Evolutionary conservation across 441 rosid species (phyloP).

Genomic region (Pelargonium fulgidum): DNA sequence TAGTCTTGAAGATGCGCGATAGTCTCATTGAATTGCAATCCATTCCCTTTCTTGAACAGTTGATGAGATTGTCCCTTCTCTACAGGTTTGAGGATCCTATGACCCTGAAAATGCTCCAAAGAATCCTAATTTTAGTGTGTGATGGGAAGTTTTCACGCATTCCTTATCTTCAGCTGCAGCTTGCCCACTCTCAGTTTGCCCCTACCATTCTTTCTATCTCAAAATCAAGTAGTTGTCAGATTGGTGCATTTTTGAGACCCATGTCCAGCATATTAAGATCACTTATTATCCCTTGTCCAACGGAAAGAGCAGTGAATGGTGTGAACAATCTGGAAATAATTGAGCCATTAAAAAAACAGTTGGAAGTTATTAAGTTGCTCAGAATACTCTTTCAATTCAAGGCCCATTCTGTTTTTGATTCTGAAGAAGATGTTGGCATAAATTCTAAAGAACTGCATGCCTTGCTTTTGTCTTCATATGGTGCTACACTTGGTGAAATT

Average conservation of each 20-base stretch:
- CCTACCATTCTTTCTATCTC: conserved; percentile 42
- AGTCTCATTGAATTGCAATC: conserved; percentile 47
- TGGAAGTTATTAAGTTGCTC: conserved; percentile 70
- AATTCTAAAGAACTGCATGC: conserved; percentile 59
- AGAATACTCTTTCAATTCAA: conserved; percentile 43
- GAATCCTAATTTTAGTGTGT: conserved; percentile 42
- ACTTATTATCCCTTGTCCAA: conserved; percentile 31
- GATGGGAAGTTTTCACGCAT: conserved; percentile 48
- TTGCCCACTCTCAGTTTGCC: conserved; percentile 84
- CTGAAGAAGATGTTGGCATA: conserved; percentile 45
- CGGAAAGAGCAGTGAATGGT: conserved; percentile 22
- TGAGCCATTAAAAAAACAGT: conserved; percentile 33
- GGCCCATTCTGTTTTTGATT: conserved; percentile 26
- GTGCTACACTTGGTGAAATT: conserved; percentile 67
- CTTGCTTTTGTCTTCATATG: conserved; percentile 80
- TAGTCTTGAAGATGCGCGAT: conserved; percentile 42
- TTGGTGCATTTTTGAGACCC: conserved; percentile 56
- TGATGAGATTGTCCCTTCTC: conserved; percentile 62
- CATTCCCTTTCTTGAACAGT: conserved; percentile 62
- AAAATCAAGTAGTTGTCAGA: conserved; percentile 33
- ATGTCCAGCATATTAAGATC: conserved; percentile 71
- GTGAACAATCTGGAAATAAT: conserved; percentile 30
- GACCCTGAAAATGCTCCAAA: conserved; percentile 48
- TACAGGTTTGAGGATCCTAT: conserved; percentile 69
- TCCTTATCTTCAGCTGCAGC: conserved; percentile 59